A percentile compares a stretch with the other conserved stretches of the same genome.
These are phyloP conservation scores for Kluyveromyces marxianus DNA, from an alignment of 1,139 yeast genomes.

Conservation along the genomic window DNA sequence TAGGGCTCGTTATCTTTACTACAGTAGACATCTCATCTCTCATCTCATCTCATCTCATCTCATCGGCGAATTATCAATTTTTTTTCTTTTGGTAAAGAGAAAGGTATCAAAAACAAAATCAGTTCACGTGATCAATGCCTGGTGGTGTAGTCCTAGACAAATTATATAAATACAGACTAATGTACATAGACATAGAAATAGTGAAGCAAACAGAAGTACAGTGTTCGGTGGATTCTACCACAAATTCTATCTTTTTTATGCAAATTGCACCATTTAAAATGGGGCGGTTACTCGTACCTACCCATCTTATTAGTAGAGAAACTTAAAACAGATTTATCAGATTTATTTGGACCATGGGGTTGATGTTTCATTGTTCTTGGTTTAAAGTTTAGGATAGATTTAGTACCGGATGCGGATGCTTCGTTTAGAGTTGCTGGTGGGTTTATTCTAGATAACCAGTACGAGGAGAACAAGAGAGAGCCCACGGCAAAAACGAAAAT, in stretches of 20 bases:
- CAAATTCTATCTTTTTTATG: no score
- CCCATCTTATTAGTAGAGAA: slow-evolving; percentile 8
- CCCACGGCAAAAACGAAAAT: slow-evolving; percentile 34
- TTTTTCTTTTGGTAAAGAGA: no score
- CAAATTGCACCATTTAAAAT: no score
- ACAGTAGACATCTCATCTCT: neutral
- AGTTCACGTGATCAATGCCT: no score
- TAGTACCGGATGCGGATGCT: slow-evolving; percentile 29
- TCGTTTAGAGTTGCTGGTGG: slow-evolving; percentile 30
- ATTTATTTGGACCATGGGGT: slow-evolving; percentile 2
- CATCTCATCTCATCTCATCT: neutral
- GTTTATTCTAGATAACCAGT: slow-evolving; percentile 33
- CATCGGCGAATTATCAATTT: neutral
- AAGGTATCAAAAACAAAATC: no score
- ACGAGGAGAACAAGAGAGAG: slow-evolving; percentile 34
- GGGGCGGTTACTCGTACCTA: slow-evolving; percentile 2
- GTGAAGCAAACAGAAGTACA: no score
- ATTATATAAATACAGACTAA: no score
- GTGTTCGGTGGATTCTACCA: no score
- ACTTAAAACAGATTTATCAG: slow-evolving; percentile 10
- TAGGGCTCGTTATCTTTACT: no score
- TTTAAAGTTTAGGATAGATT: slow-evolving; percentile 30
- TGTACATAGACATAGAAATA: no score
- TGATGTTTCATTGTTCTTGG: slow-evolving; percentile 15
- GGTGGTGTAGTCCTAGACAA: no score